Evolutionary conservation across 2,329 filamentous ascomycete species (phyloP).

Genomic region (Neurospora sp.): DNA sequence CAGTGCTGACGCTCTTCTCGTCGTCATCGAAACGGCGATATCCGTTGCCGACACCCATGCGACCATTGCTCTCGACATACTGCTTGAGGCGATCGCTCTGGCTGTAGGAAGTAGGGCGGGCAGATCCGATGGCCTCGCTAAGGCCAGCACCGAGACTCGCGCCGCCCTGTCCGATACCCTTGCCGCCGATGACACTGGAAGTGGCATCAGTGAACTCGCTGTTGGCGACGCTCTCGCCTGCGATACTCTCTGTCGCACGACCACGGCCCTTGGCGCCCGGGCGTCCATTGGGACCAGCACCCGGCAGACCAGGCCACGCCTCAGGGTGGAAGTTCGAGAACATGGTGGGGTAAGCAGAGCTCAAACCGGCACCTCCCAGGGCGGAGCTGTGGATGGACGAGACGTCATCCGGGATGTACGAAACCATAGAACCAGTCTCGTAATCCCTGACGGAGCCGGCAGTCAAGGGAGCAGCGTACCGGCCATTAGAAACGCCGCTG

Average conservation of each 20-base stretch:
- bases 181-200: conserved; percentile 65
- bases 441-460: conserved; percentile 38
- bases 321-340: conserved; percentile 88
- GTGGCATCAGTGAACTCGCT: conserved; percentile 83
- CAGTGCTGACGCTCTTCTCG: conserved; percentile 90
- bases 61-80: conserved; percentile 80
- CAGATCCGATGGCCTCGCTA: conserved; percentile 60
- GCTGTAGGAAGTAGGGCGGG: conserved; percentile 51
- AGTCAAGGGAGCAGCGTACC: conserved; percentile 30
- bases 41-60: conserved; percentile 55
- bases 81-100: conserved; percentile 89
- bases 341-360: conserved; percentile 83
- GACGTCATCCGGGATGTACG: conserved; percentile 94
- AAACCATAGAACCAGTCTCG: conserved; percentile 81
- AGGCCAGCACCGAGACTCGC: conserved; percentile 79
- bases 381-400: conserved; percentile 92
- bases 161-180: conserved; percentile 71
- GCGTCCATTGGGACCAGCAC: conserved; percentile 50
- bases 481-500: conserved; percentile 29
- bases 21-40: conserved; percentile 79
- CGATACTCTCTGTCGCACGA: conserved; percentile 65
- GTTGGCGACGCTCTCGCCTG: conserved; percentile 85
- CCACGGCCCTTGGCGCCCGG: conserved; percentile 56
- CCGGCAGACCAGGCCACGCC: conserved; percentile 74
- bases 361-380: conserved; percentile 72